phyloP scores from a whole-genome alignment of 306 rosid genomes.

The Alnus rubra region DNA sequence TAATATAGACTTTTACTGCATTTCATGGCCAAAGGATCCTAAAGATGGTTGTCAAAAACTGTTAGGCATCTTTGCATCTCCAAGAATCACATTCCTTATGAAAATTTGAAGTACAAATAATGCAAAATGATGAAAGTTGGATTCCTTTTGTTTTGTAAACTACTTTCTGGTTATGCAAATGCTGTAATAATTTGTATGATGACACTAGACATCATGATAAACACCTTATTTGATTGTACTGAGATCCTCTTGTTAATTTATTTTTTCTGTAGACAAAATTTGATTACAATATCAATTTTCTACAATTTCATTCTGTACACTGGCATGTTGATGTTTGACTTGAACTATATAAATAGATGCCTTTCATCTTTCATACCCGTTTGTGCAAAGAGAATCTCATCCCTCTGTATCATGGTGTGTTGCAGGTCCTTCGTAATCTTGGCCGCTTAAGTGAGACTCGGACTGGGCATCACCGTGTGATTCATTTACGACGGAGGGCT shows the following conservation, averaged over 20 bases:
- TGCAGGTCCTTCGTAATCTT: constrained; percentile 93
- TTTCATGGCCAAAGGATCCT: no score
- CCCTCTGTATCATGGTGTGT: constrained; percentile 5
- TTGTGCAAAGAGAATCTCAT: background rate
- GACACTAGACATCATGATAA: background rate
- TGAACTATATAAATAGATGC: background rate
- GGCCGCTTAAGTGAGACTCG: constrained; percentile 87
- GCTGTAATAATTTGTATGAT: background rate
- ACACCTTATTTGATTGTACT: background rate
- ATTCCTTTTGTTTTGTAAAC: background rate
- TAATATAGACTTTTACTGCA: no score
- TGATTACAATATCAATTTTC: background rate
- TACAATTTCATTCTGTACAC: background rate
- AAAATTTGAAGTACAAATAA: background rate
- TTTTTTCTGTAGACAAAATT: background rate
- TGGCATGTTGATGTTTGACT: background rate
- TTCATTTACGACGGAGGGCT: background rate
- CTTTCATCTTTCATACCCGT: background rate
- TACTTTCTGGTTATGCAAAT: background rate
- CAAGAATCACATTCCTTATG: no score
- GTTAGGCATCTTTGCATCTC: no score
- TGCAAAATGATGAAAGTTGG: background rate
- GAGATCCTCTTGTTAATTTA: background rate
- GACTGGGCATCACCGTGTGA: constrained; percentile 76
- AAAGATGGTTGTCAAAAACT: no score